A percentile compares a stretch with the other conserved stretches of the same genome.
These are phyloP conservation scores for Aspergillus bridgeri DNA, from an alignment of 495 filamentous ascomycete species.

Conservation along the genomic window DNA sequence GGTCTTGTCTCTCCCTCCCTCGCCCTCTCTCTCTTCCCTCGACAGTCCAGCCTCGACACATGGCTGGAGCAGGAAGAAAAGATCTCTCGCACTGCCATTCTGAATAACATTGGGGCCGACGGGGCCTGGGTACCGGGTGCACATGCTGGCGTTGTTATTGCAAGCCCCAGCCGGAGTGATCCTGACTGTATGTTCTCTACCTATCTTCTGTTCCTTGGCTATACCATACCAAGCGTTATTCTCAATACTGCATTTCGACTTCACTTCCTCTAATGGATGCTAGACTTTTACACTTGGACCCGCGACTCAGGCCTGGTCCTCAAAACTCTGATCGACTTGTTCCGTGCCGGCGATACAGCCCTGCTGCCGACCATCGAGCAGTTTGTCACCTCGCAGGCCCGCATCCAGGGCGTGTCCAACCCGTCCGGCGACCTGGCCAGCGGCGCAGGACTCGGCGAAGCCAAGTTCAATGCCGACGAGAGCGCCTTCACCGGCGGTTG, in stretches of 20 bases:
- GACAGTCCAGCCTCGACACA: background rate
- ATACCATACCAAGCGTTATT: too few relatives aligned
- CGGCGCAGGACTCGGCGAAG: conserved; percentile 39
- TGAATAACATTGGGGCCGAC: conserved; percentile 13
- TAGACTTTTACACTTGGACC: conserved; percentile 65
- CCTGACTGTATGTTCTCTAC: conserved; percentile 55
- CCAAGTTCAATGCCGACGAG: conserved; percentile 54
- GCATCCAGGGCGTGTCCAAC: conserved; percentile 57
- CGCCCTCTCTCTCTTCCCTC: background rate
- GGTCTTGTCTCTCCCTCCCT: background rate
- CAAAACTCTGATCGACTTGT: conserved; percentile 57
- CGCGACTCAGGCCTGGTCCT: conserved; percentile 64
- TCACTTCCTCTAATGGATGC: conserved; percentile 46
- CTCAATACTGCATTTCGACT: too few relatives aligned
- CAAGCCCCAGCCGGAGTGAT: conserved; percentile 53
- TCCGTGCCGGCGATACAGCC: conserved; percentile 51
- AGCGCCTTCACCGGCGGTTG: conserved; percentile 60
- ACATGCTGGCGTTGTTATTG: conserved; percentile 53
- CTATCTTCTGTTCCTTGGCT: conserved; percentile 21
- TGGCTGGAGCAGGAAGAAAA: background rate
- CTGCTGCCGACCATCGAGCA: conserved; percentile 53
- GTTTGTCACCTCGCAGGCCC: conserved; percentile 57
- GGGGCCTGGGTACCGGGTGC: conserved; percentile 10
- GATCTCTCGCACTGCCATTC: conserved; percentile 10
- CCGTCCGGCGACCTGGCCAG: conserved; percentile 54